Evolutionary conservation across 148 eudicot species (phyloP).

Genomic region (Camellia sinensis): DNA sequence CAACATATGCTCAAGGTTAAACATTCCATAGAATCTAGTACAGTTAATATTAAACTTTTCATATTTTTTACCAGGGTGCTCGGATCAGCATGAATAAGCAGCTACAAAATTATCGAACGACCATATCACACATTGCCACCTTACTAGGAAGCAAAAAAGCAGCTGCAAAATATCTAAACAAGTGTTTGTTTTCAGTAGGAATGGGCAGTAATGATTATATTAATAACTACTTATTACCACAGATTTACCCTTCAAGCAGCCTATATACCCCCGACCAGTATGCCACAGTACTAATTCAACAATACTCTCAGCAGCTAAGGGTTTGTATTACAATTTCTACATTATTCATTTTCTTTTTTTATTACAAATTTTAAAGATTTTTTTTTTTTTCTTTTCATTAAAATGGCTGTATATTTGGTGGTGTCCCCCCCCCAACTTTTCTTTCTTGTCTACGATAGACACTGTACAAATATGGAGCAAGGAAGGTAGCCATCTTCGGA

Average conservation of each 20-base stretch:
- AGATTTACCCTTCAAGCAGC: constrained; percentile 20
- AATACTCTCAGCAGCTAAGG: constrained; percentile 32
- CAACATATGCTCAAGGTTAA: no score
- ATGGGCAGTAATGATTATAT: constrained; percentile 63
- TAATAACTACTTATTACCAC: constrained; percentile 48
- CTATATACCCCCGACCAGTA: constrained; percentile 24
- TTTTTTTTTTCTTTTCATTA: no score
- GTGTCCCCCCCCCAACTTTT: no score
- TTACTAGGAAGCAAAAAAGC: constrained; percentile 10
- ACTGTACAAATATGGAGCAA: no score
- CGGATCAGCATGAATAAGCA: constrained; percentile 41
- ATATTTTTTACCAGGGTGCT: constrained; percentile 35
- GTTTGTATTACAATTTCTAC: constrained; percentile 12
- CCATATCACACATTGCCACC: constrained; percentile 6
- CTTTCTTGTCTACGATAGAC: no score
- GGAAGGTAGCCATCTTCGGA: no score
- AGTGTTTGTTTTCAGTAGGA: constrained; percentile 42
- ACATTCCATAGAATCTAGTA: no score
- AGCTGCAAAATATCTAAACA: constrained; percentile 23
- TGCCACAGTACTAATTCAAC: constrained; percentile 32
- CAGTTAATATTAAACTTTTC: no score
- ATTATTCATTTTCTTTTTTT: no score
- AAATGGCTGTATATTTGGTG: no score
- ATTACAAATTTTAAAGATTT: no score
- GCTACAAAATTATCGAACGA: constrained; percentile 28